These are phyloP conservation scores for Backusella psychrophila DNA, from an alignment of 192 early-diverging fungal species.

Conservation along the genomic window DNA sequence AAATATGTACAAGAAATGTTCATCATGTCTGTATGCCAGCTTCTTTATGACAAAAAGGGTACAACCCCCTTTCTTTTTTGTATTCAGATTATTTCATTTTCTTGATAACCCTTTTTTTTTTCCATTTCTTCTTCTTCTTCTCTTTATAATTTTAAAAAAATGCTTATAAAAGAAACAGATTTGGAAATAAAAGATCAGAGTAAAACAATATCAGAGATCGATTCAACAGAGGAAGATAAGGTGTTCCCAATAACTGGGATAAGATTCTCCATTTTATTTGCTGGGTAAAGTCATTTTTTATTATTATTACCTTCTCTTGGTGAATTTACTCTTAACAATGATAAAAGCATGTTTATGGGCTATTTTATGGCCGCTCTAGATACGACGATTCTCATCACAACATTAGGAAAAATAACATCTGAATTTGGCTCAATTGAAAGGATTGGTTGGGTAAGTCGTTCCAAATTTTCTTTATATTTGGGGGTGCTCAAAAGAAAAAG, in stretches of 20 bases:
- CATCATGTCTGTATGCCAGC: no score
- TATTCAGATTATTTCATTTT: no score
- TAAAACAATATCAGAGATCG: neutral
- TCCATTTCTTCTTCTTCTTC: neutral
- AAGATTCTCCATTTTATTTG: neutral
- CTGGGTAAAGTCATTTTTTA: neutral
- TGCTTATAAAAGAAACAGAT: neutral
- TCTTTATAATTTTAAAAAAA: neutral
- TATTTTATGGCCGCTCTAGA: slow-evolving; percentile 77
- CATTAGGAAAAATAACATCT: slow-evolving; percentile 63
- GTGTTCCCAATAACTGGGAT: neutral
- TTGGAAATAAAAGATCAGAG: neutral
- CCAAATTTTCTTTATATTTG: no score
- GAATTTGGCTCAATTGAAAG: slow-evolving; percentile 64
- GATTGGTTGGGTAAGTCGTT: slow-evolving; percentile 68
- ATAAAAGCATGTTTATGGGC: slow-evolving; percentile 49
- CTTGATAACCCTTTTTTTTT: neutral
- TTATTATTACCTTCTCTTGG: no score
- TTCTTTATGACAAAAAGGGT: no score
- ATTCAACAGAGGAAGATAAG: no score
- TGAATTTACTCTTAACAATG: no score
- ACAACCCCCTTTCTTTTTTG: no score
- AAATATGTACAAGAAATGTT: no score
- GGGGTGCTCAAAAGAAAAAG: neutral
- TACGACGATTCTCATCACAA: slow-evolving; percentile 82